Percentiles rank a stretch among this genome's conserved stretches.
phyloP scores from a whole-genome alignment of 495 filamentous ascomycete genomes.

The Aspergillus bridgeri region DNA sequence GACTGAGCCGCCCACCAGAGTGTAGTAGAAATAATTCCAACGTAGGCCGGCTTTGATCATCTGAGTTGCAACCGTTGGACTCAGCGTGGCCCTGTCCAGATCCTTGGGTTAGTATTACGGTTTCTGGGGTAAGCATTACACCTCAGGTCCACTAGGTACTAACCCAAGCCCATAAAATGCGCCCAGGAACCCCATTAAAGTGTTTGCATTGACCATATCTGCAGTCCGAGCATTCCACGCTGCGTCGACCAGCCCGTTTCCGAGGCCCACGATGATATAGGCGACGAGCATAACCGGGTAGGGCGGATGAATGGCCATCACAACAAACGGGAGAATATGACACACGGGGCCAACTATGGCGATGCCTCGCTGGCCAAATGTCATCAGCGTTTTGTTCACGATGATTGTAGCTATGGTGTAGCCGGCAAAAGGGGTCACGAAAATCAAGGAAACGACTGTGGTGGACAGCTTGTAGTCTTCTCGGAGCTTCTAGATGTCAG shows the following conservation, averaged over 20 bases:
- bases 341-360: conserved; percentile 58
- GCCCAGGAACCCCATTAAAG: conserved; percentile 41
- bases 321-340: conserved; percentile 55
- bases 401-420: conserved; percentile 49
- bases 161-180: not conserved
- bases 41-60: not conserved
- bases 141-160: not conserved
- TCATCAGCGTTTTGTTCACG: conserved; percentile 50
- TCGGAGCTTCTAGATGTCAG: conserved; percentile 40
- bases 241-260: conserved; percentile 52
- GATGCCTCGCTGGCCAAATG: conserved; percentile 66
- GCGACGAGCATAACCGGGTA: conserved; percentile 50
- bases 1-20: not conserved
- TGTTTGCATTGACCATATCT: conserved; percentile 50
- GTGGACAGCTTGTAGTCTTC: conserved; percentile 51
- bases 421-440: conserved; percentile 53
- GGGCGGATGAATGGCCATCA: conserved; percentile 49
- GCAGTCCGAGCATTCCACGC: conserved; percentile 60
- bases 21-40: not conserved
- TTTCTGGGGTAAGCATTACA: not conserved
- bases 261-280: conserved; percentile 51
- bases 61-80: not conserved
- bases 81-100: not conserved
- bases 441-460: conserved; percentile 49
- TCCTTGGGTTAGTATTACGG: not conserved